These are phyloP conservation scores for Musa itinerans DNA, from an alignment of 176 grass and related monocot genomes.

Conservation along the genomic window DNA sequence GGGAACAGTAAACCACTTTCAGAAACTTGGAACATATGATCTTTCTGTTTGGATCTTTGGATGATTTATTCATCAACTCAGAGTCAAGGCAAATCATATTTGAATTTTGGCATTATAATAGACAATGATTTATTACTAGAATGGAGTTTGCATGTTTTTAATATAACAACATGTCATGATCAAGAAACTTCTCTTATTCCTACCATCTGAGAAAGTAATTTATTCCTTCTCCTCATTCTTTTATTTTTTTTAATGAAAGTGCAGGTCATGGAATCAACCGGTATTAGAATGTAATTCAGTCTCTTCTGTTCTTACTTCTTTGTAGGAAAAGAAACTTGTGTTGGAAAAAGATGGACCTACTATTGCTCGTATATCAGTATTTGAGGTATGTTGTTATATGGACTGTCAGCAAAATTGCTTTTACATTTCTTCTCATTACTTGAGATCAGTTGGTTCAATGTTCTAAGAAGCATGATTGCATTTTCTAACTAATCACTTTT, in stretches of 20 bases:
- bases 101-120: too few relatives aligned
- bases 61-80: too few relatives aligned
- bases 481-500: too few relatives aligned
- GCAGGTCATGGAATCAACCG: background rate
- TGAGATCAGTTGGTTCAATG: too few relatives aligned
- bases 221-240: background rate
- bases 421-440: background rate
- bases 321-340: slow-evolving; percentile 90
- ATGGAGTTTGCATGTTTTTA: too few relatives aligned
- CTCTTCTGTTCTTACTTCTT: slow-evolving; percentile 2
- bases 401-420: background rate
- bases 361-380: slow-evolving; percentile 70
- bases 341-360: slow-evolving; percentile 80
- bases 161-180: background rate
- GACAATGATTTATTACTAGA: too few relatives aligned
- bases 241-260: background rate
- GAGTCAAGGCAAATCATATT: too few relatives aligned
- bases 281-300: background rate
- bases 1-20: too few relatives aligned
- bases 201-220: background rate
- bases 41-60: too few relatives aligned
- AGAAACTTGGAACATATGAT: too few relatives aligned
- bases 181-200: background rate
- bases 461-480: too few relatives aligned
- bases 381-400: slow-evolving; percentile 61